phyloP scores from a whole-genome alignment of 805 yeast genomes.

The Lachancea fermentati region DNA sequence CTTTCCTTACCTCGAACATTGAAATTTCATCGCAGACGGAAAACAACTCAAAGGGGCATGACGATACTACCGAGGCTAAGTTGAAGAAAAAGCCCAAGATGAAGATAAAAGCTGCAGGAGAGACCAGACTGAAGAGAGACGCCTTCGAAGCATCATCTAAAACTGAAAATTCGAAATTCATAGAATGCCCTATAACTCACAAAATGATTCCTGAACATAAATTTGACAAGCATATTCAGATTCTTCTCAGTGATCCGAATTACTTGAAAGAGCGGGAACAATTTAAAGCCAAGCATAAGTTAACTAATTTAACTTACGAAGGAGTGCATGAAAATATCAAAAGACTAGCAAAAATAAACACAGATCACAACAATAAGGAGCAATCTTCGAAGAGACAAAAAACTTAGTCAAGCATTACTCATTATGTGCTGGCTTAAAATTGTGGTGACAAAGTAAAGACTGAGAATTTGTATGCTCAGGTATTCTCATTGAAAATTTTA shows the following conservation, averaged over 20 bases:
- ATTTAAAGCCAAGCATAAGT: slow-evolving; percentile 51
- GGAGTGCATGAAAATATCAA: slow-evolving; percentile 62
- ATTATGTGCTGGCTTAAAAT: too few species aligned
- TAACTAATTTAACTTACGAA: slow-evolving; percentile 45
- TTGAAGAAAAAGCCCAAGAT: slow-evolving; percentile 39
- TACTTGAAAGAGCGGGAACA: slow-evolving; percentile 61
- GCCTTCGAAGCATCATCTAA: background rate
- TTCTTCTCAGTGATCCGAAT: slow-evolving; percentile 69
- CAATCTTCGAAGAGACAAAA: slow-evolving; percentile 2
- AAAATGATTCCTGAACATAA: slow-evolving; percentile 61
- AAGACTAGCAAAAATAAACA: slow-evolving; percentile 22
- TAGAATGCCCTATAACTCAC: slow-evolving; percentile 78
- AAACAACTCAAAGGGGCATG: slow-evolving; percentile 8
- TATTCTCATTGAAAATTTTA: too few species aligned
- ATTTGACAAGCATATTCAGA: slow-evolving; percentile 66
- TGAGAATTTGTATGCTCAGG: too few species aligned
- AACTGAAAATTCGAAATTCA: slow-evolving; percentile 29
- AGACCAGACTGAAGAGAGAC: slow-evolving; percentile 42
- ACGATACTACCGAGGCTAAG: slow-evolving; percentile 2
- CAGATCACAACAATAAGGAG: background rate
- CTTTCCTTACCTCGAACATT: background rate
- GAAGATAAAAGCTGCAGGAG: slow-evolving; percentile 68
- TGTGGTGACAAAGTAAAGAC: too few species aligned
- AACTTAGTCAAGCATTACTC: too few species aligned
- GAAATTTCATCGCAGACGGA: background rate